Percentiles rank a stretch among this genome's conserved stretches.
Conservation (phyloP, 768 basidiomycete species). For the Amanita jacksonii region DNA sequence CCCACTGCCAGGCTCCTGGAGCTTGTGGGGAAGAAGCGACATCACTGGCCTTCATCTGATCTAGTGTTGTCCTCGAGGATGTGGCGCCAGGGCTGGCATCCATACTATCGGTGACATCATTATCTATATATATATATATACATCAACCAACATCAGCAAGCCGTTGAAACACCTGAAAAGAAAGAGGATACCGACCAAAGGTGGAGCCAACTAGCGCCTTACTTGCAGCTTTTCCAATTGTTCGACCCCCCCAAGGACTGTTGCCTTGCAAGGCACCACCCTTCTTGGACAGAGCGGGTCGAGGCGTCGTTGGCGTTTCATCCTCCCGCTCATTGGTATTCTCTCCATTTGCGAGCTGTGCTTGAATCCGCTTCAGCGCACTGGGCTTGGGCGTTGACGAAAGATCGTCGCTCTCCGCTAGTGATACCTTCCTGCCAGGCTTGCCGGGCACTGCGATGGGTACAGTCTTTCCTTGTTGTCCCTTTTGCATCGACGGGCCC, state of each 20-base stretch:
- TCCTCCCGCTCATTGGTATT: conserved; percentile 1
- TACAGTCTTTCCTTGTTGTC: background rate
- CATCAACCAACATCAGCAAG: background rate
- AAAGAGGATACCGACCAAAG: background rate
- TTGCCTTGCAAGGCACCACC: background rate
- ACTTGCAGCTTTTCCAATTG: background rate
- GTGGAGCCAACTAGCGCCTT: background rate
- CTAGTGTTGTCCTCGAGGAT: conserved; percentile 3
- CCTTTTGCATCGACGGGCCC: background rate
- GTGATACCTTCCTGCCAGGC: background rate
- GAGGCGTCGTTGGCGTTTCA: conserved; percentile 4
- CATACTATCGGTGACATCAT: conserved; percentile 2
- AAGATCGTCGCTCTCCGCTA: conserved; percentile 2
- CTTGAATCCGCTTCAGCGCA: conserved; percentile 4
- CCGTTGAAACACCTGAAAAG: background rate
- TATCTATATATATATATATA: background rate
- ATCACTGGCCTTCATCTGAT: conserved; percentile 1
- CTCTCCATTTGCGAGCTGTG: conserved; percentile 4
- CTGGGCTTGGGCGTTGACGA: conserved; percentile 7
- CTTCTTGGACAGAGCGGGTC: background rate
- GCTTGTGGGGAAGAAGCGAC: background rate
- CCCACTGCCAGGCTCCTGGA: conserved; percentile 6
- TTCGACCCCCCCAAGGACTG: conserved; percentile 4
- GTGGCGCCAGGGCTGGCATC: background rate
- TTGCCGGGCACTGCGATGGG: conserved; percentile 2